A percentile compares a stretch with the other conserved stretches of the same genome.
Conservation (phyloP, 768 basidiomycete species). For the Auriscalpium orientale region DNA sequence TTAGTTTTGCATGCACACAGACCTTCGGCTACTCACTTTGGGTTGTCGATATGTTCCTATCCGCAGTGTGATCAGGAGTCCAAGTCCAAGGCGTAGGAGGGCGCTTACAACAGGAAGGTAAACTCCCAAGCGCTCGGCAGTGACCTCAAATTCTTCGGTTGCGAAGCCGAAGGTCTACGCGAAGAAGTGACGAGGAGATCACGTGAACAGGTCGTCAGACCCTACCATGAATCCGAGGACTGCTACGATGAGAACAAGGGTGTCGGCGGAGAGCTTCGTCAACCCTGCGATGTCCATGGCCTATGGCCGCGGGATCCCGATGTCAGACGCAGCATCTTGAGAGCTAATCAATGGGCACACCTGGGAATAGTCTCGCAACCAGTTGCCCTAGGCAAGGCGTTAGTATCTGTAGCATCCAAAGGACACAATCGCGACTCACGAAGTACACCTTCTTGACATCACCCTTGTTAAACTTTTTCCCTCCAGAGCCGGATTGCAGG, state of each 20-base stretch:
- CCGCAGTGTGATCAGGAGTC: no score
- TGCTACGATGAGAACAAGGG: conserved; percentile 51
- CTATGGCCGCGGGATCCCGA: conserved; percentile 20
- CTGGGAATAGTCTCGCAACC: conserved; percentile 66
- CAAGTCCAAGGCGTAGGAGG: not conserved
- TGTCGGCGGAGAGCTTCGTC: conserved; percentile 57
- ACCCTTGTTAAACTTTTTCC: conserved; percentile 51
- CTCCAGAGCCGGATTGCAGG: conserved; percentile 37
- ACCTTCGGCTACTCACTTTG: conserved; percentile 35
- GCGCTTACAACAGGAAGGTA: conserved; percentile 57
- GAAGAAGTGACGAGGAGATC: not conserved
- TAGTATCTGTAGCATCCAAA: not conserved
- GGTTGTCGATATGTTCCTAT: conserved; percentile 74
- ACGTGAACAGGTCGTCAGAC: not conserved
- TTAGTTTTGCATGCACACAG: not conserved
- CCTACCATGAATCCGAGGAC: conserved; percentile 53
- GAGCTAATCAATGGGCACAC: conserved; percentile 19
- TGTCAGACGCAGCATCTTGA: not conserved
- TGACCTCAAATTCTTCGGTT: conserved; percentile 65
- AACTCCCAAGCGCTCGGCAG: conserved; percentile 64
- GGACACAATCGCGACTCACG: conserved; percentile 26
- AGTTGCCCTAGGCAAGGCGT: conserved; percentile 41
- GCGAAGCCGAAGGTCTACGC: conserved; percentile 53
- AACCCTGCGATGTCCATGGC: conserved; percentile 69
- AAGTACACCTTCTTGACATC: conserved; percentile 68